These are phyloP conservation scores for Fusarium circinatum DNA, from an alignment of 2,329 filamentous ascomycete genomes.

Conservation along the genomic window DNA sequence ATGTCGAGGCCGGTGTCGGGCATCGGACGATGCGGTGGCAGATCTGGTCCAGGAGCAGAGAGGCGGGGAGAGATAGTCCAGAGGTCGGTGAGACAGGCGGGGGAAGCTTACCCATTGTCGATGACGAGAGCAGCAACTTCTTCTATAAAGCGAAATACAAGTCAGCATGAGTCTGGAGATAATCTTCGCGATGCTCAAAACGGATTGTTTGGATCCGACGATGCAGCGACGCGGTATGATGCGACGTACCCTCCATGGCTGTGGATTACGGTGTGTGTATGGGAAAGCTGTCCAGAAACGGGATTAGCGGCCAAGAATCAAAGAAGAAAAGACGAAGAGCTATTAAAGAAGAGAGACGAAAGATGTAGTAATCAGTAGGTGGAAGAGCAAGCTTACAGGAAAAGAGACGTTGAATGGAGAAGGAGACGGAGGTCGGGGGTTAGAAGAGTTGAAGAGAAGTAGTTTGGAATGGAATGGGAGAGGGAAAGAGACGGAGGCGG, in stretches of 20 bases:
- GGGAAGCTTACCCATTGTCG: constrained; percentile 98
- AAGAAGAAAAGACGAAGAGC: constrained; percentile 33
- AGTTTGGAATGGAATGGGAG: constrained; percentile 46
- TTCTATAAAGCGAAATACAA: constrained; percentile 70
- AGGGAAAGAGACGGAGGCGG: constrained; percentile 42
- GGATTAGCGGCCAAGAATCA: constrained; percentile 44
- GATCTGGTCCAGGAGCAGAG: constrained; percentile 29
- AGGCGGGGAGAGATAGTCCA: constrained; percentile 38
- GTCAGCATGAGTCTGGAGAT: constrained; percentile 53
- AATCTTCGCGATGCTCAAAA: constrained; percentile 32
- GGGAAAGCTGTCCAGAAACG: constrained; percentile 49
- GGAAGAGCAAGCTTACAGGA: constrained; percentile 41
- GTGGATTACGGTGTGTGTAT: constrained; percentile 53
- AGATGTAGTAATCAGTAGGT: constrained; percentile 20
- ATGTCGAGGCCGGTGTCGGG: constrained; percentile 27
- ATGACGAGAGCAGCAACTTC: constrained; percentile 99
- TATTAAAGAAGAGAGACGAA: constrained; percentile 37
- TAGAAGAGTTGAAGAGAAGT: constrained; percentile 45
- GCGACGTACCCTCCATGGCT: constrained; percentile 66
- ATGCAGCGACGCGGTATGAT: constrained; percentile 44
- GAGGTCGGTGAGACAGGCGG: constrained; percentile 52
- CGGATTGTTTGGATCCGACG: constrained; percentile 38
- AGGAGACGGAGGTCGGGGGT: constrained; percentile 45
- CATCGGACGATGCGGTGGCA: constrained; percentile 41
- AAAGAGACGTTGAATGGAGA: constrained; percentile 46